Evolutionary conservation across 192 early-diverging fungal species (phyloP).

Genomic region (Umbelopsis sp.): DNA sequence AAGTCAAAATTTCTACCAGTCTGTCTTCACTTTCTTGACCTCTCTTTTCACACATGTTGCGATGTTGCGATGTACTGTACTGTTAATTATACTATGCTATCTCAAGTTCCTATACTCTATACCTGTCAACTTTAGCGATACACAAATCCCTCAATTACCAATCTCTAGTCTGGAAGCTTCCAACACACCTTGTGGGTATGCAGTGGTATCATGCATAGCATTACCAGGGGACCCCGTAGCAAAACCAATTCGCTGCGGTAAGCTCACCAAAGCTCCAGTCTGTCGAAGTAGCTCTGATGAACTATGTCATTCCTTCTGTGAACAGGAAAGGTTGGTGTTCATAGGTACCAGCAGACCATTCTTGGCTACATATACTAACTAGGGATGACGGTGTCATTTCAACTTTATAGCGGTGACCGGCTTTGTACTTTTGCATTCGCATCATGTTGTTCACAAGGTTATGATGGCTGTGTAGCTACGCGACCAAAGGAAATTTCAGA

Average conservation of each 20-base stretch:
- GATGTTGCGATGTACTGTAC: neutral
- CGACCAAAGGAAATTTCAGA: constrained; percentile 4
- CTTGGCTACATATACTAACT: neutral
- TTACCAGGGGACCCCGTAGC: neutral
- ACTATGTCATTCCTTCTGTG: constrained; percentile 3
- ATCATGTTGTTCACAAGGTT: constrained; percentile 3
- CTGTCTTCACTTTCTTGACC: neutral
- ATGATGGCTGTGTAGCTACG: constrained; percentile 4
- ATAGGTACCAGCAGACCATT: neutral
- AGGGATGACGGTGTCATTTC: neutral
- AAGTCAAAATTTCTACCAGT: neutral
- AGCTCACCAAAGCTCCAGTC: neutral
- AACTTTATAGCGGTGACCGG: neutral
- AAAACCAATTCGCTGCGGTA: constrained; percentile 9
- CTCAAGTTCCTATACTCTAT: neutral
- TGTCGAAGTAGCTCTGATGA: neutral
- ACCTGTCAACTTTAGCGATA: neutral
- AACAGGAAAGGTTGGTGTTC: neutral
- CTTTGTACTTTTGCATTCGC: constrained; percentile 8
- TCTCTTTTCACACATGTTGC: neutral
- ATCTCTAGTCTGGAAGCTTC: neutral
- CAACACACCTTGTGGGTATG: neutral
- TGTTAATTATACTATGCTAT: neutral
- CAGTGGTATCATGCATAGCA: neutral
- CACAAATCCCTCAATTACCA: neutral